A percentile compares a stretch with the other conserved stretches of the same genome.
phyloP scores from a whole-genome alignment of 768 basidiomycete species.

The Trametes gibbosa region DNA sequence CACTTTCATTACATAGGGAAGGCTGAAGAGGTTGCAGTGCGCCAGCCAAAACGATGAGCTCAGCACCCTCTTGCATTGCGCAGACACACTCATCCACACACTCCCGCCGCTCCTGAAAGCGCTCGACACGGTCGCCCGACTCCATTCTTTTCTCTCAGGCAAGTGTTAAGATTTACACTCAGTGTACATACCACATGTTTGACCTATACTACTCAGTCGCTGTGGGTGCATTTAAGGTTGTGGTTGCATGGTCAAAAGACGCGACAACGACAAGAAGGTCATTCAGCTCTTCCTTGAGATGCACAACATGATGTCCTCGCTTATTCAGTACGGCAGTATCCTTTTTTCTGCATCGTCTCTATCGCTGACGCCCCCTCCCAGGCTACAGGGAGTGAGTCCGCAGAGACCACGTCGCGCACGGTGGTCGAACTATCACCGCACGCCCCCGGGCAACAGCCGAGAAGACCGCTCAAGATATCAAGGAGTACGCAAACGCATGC shows the following conservation, averaged over 20 bases:
- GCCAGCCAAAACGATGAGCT: background rate
- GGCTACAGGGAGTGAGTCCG: slow-evolving; percentile 30
- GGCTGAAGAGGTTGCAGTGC: background rate
- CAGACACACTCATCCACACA: background rate
- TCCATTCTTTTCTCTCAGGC: slow-evolving; percentile 29
- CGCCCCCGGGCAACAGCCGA: slow-evolving; percentile 32
- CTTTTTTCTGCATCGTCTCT: background rate
- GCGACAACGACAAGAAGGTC: slow-evolving; percentile 52
- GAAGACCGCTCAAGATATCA: slow-evolving; percentile 30
- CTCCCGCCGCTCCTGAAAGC: slow-evolving; percentile 26
- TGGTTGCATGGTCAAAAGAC: slow-evolving; percentile 42
- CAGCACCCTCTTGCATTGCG: background rate
- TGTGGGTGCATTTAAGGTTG: slow-evolving; percentile 43
- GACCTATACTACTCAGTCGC: background rate
- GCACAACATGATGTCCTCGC: slow-evolving; percentile 46
- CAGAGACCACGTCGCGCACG: slow-evolving; percentile 30
- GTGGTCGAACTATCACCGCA: slow-evolving; percentile 33
- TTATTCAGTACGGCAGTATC: slow-evolving; percentile 33
- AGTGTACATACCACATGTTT: slow-evolving; percentile 7
- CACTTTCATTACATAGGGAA: background rate
- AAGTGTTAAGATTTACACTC: too few relatives aligned
- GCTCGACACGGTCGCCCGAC: slow-evolving; percentile 26
- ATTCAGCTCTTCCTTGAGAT: slow-evolving; percentile 46
- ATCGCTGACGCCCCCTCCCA: slow-evolving; percentile 1
- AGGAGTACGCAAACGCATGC: slow-evolving; percentile 31